These are phyloP conservation scores for Serendipita sp. DNA, from an alignment of 768 basidiomycete genomes.

Conservation along the genomic window DNA sequence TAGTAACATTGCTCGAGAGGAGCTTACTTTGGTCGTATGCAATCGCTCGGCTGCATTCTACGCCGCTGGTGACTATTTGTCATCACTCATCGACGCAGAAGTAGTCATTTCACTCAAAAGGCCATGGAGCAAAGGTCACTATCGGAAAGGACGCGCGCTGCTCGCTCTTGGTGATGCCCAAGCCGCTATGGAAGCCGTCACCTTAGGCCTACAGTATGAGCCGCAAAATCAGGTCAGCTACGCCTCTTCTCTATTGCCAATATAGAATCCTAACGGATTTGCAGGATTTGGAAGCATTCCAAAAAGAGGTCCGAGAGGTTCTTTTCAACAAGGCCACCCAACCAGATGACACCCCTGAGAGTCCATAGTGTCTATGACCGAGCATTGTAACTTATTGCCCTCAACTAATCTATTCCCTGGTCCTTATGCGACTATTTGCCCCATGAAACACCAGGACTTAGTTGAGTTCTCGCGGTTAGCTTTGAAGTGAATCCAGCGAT, in stretches of 20 bases:
- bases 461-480: too few species aligned
- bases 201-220: slow-evolving; percentile 75
- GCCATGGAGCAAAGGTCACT: slow-evolving; percentile 91
- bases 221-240: slow-evolving; percentile 38
- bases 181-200: slow-evolving; percentile 70
- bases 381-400: not conserved
- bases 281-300: not conserved
- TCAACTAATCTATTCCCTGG: too few species aligned
- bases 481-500: too few species aligned
- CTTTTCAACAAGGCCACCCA: not conserved
- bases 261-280: not conserved
- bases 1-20: slow-evolving; percentile 70
- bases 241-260: not conserved
- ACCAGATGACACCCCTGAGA: not conserved
- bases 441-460: too few species aligned
- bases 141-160: slow-evolving; percentile 82
- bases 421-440: too few species aligned
- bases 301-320: not conserved
- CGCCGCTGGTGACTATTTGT: slow-evolving; percentile 56
- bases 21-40: slow-evolving; percentile 74
- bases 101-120: slow-evolving; percentile 69
- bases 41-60: slow-evolving; percentile 83
- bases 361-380: not conserved
- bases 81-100: slow-evolving; percentile 78
- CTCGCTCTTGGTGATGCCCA: slow-evolving; percentile 46